Conservation (phyloP, 2,329 filamentous ascomycete species). For the Phaeoacremonium minimum region DNA sequence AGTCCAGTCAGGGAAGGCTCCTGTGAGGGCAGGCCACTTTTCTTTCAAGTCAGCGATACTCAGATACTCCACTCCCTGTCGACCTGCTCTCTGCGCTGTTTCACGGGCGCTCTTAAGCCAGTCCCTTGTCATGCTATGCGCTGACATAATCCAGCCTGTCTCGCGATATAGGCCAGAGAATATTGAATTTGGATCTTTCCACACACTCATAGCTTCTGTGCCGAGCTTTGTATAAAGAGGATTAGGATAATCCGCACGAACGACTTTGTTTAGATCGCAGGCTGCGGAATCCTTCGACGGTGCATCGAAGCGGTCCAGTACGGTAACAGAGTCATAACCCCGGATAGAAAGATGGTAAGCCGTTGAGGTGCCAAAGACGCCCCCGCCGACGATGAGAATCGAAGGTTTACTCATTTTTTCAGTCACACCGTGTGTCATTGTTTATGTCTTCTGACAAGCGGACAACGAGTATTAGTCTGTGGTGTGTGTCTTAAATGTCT, state of each 20-base stretch:
- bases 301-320: conserved; percentile 19
- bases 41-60: conserved; percentile 16
- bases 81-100: conserved; percentile 15
- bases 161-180: conserved; percentile 23
- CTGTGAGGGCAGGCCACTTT: conserved; percentile 21
- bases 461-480: no score
- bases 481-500: no score
- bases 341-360: conserved; percentile 3
- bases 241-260: conserved; percentile 29
- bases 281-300: conserved; percentile 18
- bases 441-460: no score
- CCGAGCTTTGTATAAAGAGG: conserved; percentile 21
- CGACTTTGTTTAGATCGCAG: conserved; percentile 31
- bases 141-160: conserved; percentile 22
- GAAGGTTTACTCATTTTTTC: conserved; percentile 1
- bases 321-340: conserved; percentile 14
- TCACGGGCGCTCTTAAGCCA: conserved; percentile 22
- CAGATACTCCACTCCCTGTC: conserved; percentile 19
- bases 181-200: conserved; percentile 19
- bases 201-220: conserved; percentile 21
- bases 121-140: conserved; percentile 17
- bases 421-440: no score
- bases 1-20: conserved; percentile 19
- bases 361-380: conserved; percentile 2
- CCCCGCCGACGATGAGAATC: conserved; percentile 3